Evolutionary conservation across 768 basidiomycete genomes (phyloP).

Genomic region (Amanita pseudoporphyria): DNA sequence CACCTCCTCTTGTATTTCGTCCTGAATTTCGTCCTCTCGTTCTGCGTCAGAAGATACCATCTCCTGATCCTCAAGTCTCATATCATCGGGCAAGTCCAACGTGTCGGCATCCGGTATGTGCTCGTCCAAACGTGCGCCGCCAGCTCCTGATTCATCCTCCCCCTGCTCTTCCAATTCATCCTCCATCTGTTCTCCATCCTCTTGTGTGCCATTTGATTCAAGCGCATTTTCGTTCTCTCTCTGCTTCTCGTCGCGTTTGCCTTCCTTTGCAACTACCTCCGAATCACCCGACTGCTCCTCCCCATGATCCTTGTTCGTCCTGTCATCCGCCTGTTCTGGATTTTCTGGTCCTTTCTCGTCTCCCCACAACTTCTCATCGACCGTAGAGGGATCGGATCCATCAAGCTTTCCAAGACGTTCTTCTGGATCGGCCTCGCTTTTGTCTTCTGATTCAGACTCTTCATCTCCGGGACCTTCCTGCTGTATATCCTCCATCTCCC

Average conservation of each 20-base stretch:
- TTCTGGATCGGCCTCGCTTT: constrained; percentile 58
- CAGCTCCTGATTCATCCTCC: constrained; percentile 35
- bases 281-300: constrained; percentile 37
- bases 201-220: constrained; percentile 7
- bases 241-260: constrained; percentile 25
- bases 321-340: constrained; percentile 39
- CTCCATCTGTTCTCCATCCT: constrained; percentile 14
- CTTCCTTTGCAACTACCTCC: constrained; percentile 78
- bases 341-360: constrained; percentile 61
- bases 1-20: constrained; percentile 21
- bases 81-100: constrained; percentile 83
- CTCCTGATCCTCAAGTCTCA: constrained; percentile 48
- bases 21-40: constrained; percentile 19
- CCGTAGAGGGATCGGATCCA: constrained; percentile 67
- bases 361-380: constrained; percentile 98
- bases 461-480: constrained; percentile 41
- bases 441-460: constrained; percentile 38
- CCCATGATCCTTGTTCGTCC: constrained; percentile 53
- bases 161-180: constrained; percentile 19
- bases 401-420: constrained; percentile 82
- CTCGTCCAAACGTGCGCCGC: constrained; percentile 67
- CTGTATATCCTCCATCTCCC: constrained; percentile 78
- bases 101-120: constrained; percentile 70
- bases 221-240: constrained; percentile 21
- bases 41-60: constrained; percentile 14